These are phyloP conservation scores for Prunus yedoensis DNA, from an alignment of 331 rosid genomes.

Conservation along the genomic window DNA sequence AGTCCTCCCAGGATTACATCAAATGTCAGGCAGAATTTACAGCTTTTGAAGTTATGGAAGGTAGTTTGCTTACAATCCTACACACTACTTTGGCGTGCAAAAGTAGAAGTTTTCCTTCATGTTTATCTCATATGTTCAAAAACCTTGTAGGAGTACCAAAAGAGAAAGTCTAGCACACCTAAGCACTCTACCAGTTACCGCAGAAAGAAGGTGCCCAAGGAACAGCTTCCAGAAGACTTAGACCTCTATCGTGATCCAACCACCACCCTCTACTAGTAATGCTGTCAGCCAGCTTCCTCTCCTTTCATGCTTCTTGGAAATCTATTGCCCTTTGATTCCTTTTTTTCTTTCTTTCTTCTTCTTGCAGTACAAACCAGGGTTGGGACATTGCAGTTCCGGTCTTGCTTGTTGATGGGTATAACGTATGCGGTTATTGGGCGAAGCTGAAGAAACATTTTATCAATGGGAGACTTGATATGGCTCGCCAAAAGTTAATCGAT, in stretches of 20 bases:
- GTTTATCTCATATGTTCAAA: conserved; percentile 24
- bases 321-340: conserved; percentile 22
- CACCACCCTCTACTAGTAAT: conserved; percentile 71
- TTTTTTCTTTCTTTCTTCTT: background rate
- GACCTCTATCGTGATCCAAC: conserved; percentile 77
- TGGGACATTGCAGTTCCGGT: conserved; percentile 67
- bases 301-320: conserved; percentile 4
- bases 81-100: background rate
- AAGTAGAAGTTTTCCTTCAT: background rate
- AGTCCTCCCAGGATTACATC: conserved; percentile 81
- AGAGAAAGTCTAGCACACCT: conserved; percentile 49
- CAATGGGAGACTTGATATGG: conserved; percentile 68
- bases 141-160: conserved; percentile 62
- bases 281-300: conserved; percentile 21
- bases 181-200: conserved; percentile 91
- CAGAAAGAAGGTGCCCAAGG: conserved; percentile 70
- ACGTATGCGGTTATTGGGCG: conserved; percentile 91
- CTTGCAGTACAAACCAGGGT: conserved; percentile 73
- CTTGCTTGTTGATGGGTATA: conserved; percentile 91
- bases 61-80: conserved; percentile 20
- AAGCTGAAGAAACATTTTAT: conserved; percentile 83
- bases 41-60: conserved; percentile 74
- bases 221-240: conserved; percentile 41
- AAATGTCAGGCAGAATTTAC: conserved; percentile 85
- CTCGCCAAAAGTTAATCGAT: conserved; percentile 83